phyloP scores from a whole-genome alignment of 1,284 basidiomycete genomes.

The Singerocomus rubriflavus region DNA sequence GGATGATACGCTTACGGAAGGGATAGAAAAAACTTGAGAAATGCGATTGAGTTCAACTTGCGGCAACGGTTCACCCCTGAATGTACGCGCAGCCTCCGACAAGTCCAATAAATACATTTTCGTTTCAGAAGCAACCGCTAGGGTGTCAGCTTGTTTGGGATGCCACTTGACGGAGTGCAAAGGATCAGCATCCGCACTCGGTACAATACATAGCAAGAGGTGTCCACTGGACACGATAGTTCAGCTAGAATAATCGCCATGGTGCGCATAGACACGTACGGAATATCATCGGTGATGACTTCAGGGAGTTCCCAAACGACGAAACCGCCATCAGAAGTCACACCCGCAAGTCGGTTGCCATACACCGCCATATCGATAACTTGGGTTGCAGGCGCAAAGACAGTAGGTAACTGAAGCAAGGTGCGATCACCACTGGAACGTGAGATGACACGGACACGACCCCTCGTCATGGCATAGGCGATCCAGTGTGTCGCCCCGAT shows the following conservation, averaged over 20 bases:
- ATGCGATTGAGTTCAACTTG: conserved; percentile 65
- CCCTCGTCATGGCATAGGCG: conserved; percentile 86
- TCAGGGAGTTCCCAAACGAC: conserved; percentile 83
- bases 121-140: conserved; percentile 73
- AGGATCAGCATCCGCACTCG: conserved; percentile 54
- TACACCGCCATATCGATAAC: conserved; percentile 81
- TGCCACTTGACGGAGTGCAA: conserved; percentile 83
- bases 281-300: conserved; percentile 76
- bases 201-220: conserved; percentile 66
- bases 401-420: conserved; percentile 65
- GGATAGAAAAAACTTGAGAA: conserved; percentile 59
- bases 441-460: conserved; percentile 82
- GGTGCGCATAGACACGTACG: conserved; percentile 48
- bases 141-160: conserved; percentile 67
- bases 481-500: conserved; percentile 87
- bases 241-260: conserved; percentile 8
- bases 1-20: conserved; percentile 51
- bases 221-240: conserved; percentile 47
- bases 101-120: conserved; percentile 73
- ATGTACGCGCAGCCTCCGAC: conserved; percentile 51
- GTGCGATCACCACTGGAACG: conserved; percentile 82
- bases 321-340: conserved; percentile 81
- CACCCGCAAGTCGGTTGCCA: conserved; percentile 76
- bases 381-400: conserved; percentile 59
- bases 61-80: conserved; percentile 59